Conservation (phyloP, 768 basidiomycete genomes). For the Exidia glandulosa region DNA sequence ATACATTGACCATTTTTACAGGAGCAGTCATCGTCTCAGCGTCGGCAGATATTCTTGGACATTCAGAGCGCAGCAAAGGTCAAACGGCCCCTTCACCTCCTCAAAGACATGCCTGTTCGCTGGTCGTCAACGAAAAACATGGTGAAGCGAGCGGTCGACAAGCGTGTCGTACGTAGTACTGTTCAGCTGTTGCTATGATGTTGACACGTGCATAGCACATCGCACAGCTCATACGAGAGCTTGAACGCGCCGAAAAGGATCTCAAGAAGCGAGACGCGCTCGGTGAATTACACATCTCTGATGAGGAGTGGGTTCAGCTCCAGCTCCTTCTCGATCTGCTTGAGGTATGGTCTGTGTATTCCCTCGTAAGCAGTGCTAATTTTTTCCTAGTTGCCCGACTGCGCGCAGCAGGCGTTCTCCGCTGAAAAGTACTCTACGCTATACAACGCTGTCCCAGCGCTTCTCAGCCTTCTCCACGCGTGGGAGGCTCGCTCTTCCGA, state of each 20-base stretch:
- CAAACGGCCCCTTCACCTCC: slow-evolving; percentile 6
- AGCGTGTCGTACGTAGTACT: background rate
- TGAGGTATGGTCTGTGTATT: background rate
- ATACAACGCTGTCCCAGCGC: background rate
- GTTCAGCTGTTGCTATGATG: background rate
- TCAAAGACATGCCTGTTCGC: slow-evolving; percentile 20
- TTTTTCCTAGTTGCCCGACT: background rate
- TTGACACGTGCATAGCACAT: background rate
- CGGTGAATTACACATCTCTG: background rate
- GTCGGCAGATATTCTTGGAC: slow-evolving; percentile 13
- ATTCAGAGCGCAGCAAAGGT: slow-evolving; percentile 8
- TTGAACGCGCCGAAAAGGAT: background rate
- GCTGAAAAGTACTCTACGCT: background rate
- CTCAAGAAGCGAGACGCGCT: background rate
- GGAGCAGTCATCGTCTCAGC: slow-evolving; percentile 18
- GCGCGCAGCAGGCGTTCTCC: background rate
- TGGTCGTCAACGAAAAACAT: slow-evolving; percentile 26
- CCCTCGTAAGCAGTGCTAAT: background rate
- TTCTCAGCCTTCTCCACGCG: background rate
- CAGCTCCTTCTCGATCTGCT: background rate
- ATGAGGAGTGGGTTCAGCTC: background rate
- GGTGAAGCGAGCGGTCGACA: slow-evolving; percentile 10
- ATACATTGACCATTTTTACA: background rate
- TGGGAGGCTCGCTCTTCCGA: background rate
- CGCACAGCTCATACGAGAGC: background rate